phyloP scores from a whole-genome alignment of 352 stramenopile species.

The Pythium dissimile region DNA sequence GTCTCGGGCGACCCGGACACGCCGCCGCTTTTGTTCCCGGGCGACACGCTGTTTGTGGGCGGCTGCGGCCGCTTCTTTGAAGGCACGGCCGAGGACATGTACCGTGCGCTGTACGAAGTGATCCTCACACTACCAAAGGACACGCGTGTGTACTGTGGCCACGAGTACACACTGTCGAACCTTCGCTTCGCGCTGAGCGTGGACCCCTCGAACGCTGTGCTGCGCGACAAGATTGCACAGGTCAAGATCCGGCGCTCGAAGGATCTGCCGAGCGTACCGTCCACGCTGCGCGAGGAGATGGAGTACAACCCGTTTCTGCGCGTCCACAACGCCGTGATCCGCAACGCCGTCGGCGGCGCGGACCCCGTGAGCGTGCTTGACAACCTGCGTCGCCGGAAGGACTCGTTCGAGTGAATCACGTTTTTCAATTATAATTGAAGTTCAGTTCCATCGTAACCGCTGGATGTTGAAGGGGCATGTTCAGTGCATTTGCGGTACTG shows the following conservation, averaged over 20 bases:
- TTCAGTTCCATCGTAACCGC: not conserved
- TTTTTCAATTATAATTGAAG: not conserved
- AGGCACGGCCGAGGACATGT: conserved; percentile 87
- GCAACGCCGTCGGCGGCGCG: conserved; percentile 70
- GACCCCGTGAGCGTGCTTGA: conserved; percentile 78
- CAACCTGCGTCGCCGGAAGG: conserved; percentile 74
- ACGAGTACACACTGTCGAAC: conserved; percentile 94
- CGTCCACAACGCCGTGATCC: conserved; percentile 81
- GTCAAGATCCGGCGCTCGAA: conserved; percentile 76
- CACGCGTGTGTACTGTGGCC: conserved; percentile 87
- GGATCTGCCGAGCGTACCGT: conserved; percentile 91
- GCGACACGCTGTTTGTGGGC: conserved; percentile 86
- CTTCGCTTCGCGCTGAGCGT: conserved; percentile 91
- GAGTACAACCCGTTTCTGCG: conserved; percentile 85
- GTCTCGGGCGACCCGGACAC: conserved; percentile 73
- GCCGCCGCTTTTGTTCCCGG: conserved; percentile 78
- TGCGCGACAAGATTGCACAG: conserved; percentile 84
- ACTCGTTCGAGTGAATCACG: conserved; percentile 52
- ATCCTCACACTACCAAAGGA: conserved; percentile 83
- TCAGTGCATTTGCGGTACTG: no score
- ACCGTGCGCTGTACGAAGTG: conserved; percentile 82
- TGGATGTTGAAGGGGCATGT: no score
- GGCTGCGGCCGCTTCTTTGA: conserved; percentile 88
- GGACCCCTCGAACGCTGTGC: conserved; percentile 87
- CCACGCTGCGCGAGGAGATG: conserved; percentile 84